These are phyloP conservation scores for Aspergillus sp. DNA, from an alignment of 2,329 filamentous ascomycete genomes.

Conservation along the genomic window DNA sequence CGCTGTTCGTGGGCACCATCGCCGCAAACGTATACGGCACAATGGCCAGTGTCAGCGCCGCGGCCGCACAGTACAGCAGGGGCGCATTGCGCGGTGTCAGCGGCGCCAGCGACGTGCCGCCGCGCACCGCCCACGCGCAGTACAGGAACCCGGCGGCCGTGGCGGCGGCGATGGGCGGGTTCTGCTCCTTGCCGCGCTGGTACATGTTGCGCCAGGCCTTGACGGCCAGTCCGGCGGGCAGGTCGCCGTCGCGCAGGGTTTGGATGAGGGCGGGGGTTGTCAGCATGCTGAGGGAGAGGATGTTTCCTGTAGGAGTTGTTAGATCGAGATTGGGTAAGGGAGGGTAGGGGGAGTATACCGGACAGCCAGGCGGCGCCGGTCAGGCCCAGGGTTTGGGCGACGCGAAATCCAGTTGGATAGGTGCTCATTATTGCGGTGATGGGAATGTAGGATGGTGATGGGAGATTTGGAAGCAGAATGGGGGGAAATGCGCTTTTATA, in stretches of 20 bases:
- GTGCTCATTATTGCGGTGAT: conserved; percentile 14
- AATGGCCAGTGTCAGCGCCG: conserved; percentile 27
- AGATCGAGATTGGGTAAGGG: not conserved
- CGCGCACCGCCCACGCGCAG: conserved; percentile 25
- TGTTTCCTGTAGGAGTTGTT: conserved; percentile 20
- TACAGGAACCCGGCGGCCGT: conserved; percentile 25
- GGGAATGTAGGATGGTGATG: too few relatives aligned
- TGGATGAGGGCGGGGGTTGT: conserved; percentile 24
- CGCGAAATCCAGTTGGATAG: conserved; percentile 19
- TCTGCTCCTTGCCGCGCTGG: conserved; percentile 19
- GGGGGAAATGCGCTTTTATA: conserved; percentile 1
- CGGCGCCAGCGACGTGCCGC: conserved; percentile 11
- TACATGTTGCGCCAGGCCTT: conserved; percentile 21
- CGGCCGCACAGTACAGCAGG: conserved; percentile 25
- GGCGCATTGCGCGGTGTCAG: conserved; percentile 9
- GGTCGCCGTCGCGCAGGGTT: conserved; percentile 10
- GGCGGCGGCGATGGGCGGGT: conserved; percentile 23
- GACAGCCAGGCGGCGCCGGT: conserved; percentile 30
- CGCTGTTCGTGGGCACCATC: conserved; percentile 29
- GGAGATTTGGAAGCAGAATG: not conserved
- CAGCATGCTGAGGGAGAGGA: conserved; percentile 23
- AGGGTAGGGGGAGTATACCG: conserved; percentile 16
- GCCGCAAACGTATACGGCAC: conserved; percentile 30
- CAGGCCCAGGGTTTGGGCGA: conserved; percentile 27
- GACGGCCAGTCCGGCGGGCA: conserved; percentile 9